Evolutionary conservation across 257 asterid genomes (phyloP).

Genomic region (Paulownia fortunei): DNA sequence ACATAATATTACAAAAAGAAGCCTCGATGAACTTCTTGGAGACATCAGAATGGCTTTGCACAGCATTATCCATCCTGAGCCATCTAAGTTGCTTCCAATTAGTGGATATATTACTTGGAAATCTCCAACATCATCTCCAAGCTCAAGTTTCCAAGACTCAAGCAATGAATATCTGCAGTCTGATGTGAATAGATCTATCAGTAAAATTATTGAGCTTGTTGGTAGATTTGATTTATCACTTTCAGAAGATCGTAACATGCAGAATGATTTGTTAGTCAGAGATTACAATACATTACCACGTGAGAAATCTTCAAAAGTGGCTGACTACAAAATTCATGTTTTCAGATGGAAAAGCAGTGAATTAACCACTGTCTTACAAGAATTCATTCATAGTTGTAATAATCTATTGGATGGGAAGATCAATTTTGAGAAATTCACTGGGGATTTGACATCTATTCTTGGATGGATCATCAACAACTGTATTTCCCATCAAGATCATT

Average conservation of each 20-base stretch:
- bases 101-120: slow-evolving; percentile 72
- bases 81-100: slow-evolving; percentile 46
- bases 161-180: slow-evolving; percentile 25
- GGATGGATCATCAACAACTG: slow-evolving; percentile 44
- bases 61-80: slow-evolving; percentile 23
- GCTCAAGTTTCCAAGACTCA: slow-evolving; percentile 37
- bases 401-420: slow-evolving; percentile 42
- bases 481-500: slow-evolving; percentile 22
- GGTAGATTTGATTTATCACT: slow-evolving; percentile 25
- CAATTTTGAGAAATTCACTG: slow-evolving; percentile 45
- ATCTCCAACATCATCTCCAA: slow-evolving; percentile 63
- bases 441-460: slow-evolving; percentile 38
- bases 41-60: slow-evolving; percentile 50
- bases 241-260: not conserved
- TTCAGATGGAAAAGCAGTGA: slow-evolving; percentile 52
- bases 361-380: slow-evolving; percentile 31
- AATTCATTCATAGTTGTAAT: slow-evolving; percentile 39
- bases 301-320: slow-evolving; percentile 21
- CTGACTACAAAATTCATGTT: slow-evolving; percentile 32
- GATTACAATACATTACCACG: too few species aligned
- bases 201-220: slow-evolving; percentile 44
- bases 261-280: not conserved
- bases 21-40: slow-evolving; percentile 61
- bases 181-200: slow-evolving; percentile 38
- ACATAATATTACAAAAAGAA: slow-evolving; percentile 48